Percentiles rank a stretch among this genome's conserved stretches.
phyloP scores from a whole-genome alignment of 192 early-diverging fungal species.

The Podila horticola region DNA sequence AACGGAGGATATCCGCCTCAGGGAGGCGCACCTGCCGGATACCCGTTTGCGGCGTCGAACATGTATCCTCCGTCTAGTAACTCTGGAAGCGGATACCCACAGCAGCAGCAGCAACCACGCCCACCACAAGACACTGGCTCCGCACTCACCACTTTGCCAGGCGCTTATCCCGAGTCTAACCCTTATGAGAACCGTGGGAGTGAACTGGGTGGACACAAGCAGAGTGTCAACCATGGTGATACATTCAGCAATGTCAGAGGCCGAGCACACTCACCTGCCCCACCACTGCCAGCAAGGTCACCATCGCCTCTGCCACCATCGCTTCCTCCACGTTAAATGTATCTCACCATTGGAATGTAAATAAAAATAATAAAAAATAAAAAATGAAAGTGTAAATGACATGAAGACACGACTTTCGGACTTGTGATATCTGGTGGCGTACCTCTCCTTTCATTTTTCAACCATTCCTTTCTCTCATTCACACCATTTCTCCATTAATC shows the following conservation, averaged over 20 bases:
- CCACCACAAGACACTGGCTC: background rate
- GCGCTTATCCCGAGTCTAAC: constrained; percentile 10
- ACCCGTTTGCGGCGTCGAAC: constrained; percentile 23
- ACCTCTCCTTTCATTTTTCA: background rate
- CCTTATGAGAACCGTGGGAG: background rate
- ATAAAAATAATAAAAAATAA: too few species aligned
- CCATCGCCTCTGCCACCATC: background rate
- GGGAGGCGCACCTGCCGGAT: constrained; percentile 12
- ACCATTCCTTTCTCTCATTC: background rate
- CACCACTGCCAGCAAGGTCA: background rate
- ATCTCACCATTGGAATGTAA: background rate
- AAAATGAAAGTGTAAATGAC: background rate
- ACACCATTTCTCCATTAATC: constrained; percentile 2
- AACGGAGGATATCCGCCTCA: background rate
- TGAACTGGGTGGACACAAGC: background rate
- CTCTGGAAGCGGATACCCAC: constrained; percentile 15
- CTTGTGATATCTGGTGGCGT: background rate
- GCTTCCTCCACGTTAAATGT: background rate
- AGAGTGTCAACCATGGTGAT: constrained; percentile 5
- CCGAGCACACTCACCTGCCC: background rate
- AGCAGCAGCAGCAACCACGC: constrained; percentile 7
- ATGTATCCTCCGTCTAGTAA: constrained; percentile 19
- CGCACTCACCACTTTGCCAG: constrained; percentile 6
- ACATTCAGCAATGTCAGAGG: background rate
- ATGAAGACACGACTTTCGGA: background rate